These are phyloP conservation scores for Hyaloperonospora arabidopsidis DNA, from an alignment of 352 stramenopile genomes.

Conservation along the genomic window DNA sequence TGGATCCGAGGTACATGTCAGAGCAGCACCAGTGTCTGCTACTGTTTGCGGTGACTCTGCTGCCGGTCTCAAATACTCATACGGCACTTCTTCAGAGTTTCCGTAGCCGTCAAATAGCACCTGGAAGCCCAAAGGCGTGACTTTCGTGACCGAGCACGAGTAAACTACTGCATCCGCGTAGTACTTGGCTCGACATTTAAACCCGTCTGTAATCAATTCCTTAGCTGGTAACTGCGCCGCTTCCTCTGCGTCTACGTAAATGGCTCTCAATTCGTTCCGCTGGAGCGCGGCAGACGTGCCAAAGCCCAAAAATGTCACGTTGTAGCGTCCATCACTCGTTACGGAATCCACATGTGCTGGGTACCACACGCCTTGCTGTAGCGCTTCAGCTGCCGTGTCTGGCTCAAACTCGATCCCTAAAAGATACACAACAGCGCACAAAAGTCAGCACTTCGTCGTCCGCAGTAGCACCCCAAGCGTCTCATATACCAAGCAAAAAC, in stretches of 20 bases:
- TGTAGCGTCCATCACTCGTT: constrained; percentile 47
- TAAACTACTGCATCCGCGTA: constrained; percentile 77
- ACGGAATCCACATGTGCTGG: constrained; percentile 54
- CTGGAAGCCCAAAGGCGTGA: constrained; percentile 67
- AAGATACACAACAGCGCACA: constrained; percentile 1
- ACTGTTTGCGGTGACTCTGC: constrained; percentile 1
- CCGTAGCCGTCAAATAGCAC: constrained; percentile 86
- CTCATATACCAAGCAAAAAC: constrained; percentile 10
- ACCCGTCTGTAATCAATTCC: constrained; percentile 42
- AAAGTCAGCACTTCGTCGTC: constrained; percentile 1
- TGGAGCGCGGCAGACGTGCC: constrained; percentile 49
- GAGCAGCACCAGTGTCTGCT: constrained; percentile 12
- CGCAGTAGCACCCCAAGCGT: neutral
- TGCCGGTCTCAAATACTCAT: constrained; percentile 68
- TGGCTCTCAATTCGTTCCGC: constrained; percentile 32
- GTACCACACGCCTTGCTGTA: constrained; percentile 64
- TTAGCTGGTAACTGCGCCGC: constrained; percentile 29
- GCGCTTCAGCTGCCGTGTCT: constrained; percentile 47
- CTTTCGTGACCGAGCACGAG: constrained; percentile 48
- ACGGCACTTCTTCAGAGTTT: constrained; percentile 86
- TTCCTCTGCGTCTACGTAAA: constrained; percentile 29
- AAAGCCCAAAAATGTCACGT: constrained; percentile 71
- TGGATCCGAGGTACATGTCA: constrained; percentile 16
- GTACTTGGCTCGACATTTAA: constrained; percentile 70
- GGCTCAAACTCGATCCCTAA: constrained; percentile 38